phyloP scores from a whole-genome alignment of 805 yeast species.

The Candida sakaeoensis region DNA sequence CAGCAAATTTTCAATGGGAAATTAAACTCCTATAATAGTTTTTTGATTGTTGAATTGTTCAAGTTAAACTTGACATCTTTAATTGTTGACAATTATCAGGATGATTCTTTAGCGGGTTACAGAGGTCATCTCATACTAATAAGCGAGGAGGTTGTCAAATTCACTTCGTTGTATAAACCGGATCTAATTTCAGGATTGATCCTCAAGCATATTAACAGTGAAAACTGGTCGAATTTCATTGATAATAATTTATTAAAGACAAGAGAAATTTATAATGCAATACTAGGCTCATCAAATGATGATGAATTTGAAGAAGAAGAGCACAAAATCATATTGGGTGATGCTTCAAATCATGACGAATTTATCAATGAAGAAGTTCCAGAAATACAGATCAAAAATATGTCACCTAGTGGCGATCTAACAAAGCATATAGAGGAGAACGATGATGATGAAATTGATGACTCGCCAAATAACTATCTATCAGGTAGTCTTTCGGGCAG shows the following conservation, averaged over 20 bases:
- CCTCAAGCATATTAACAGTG: constrained; percentile 45
- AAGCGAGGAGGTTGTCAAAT: constrained; percentile 94
- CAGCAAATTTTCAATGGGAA: constrained; percentile 95
- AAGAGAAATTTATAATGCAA: constrained; percentile 54
- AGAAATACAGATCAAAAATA: constrained; percentile 17
- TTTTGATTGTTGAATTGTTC: constrained; percentile 33
- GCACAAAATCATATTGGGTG: constrained; percentile 32
- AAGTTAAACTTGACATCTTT: constrained; percentile 21
- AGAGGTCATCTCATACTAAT: constrained; percentile 96
- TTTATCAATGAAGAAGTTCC: constrained; percentile 24
- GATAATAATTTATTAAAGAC: constrained; percentile 47
- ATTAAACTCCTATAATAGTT: constrained; percentile 76
- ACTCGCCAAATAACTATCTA: constrained; percentile 29
- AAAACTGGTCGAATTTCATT: constrained; percentile 50
- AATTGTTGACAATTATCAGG: constrained; percentile 24
- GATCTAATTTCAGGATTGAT: constrained; percentile 55
- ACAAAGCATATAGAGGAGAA: constrained; percentile 17
- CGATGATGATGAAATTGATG: constrained; percentile 25
- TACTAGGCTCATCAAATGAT: constrained; percentile 41
- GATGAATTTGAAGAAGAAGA: constrained; percentile 27
- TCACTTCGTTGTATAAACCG: constrained; percentile 58
- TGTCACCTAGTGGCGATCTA: constrained; percentile 29
- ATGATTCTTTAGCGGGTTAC: constrained; percentile 70
- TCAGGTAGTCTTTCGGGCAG: constrained; percentile 41
- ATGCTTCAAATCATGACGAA: constrained; percentile 29